These are phyloP conservation scores for Kernera saxatilis DNA, from an alignment of 345 rosid species.

Conservation along the genomic window DNA sequence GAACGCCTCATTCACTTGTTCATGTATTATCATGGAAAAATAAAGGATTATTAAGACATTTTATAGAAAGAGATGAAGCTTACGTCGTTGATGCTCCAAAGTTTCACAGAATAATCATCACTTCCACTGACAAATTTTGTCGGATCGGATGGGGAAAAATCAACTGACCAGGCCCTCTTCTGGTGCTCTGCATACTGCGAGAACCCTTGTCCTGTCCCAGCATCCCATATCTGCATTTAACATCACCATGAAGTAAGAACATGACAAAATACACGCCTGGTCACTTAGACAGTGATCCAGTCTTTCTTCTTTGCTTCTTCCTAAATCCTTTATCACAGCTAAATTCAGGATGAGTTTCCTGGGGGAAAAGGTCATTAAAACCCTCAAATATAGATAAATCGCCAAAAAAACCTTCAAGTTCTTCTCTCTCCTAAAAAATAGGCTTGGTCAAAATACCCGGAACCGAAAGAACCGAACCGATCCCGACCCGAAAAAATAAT, in stretches of 20 bases:
- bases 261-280: not conserved
- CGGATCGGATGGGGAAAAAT: constrained; percentile 64
- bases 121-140: constrained; percentile 72
- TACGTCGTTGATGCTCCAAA: constrained; percentile 71
- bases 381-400: too few species aligned
- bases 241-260: constrained; percentile 21
- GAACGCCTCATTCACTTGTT: not conserved
- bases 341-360: not conserved
- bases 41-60: too few species aligned
- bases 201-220: constrained; percentile 51
- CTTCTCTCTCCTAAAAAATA: too few species aligned
- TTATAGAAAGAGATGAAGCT: not conserved
- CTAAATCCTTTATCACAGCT: not conserved
- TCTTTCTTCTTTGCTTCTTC: too few species aligned
- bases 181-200: constrained; percentile 54
- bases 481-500: too few species aligned
- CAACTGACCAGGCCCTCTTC: constrained; percentile 78
- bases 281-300: not conserved
- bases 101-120: constrained; percentile 70
- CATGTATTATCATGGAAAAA: not conserved
- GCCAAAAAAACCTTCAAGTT: too few species aligned
- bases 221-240: constrained; percentile 64
- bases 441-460: too few species aligned
- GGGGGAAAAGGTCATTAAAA: too few species aligned
- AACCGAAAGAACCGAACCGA: too few species aligned